phyloP scores from a whole-genome alignment of 1,284 basidiomycete species.

The Vanrija pseudolonga region DNA sequence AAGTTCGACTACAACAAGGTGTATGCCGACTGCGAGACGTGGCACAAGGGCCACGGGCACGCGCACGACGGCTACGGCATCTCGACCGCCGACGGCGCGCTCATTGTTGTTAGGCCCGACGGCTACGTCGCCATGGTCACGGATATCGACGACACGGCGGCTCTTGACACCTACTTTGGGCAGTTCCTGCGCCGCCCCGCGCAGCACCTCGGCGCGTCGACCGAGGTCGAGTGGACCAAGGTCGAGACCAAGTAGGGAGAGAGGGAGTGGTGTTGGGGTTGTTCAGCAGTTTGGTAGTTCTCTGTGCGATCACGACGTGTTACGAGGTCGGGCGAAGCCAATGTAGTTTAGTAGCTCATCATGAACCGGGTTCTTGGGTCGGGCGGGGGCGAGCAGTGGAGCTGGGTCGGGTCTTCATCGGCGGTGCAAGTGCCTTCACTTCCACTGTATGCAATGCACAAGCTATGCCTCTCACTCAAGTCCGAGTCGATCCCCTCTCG shows the following conservation, averaged over 20 bases:
- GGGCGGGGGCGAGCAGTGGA: too few species aligned
- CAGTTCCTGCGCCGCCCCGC: constrained; percentile 6
- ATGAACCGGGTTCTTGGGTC: too few species aligned
- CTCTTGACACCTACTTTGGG: constrained; percentile 15
- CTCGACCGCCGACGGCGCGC: constrained; percentile 20
- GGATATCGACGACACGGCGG: constrained; percentile 19
- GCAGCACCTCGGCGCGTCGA: constrained; percentile 9
- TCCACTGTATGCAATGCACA: too few species aligned
- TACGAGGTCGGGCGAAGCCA: too few species aligned
- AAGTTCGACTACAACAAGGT: constrained; percentile 15
- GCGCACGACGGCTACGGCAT: constrained; percentile 29
- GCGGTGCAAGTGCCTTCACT: too few species aligned
- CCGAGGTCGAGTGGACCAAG: constrained; percentile 12
- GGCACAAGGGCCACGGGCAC: constrained; percentile 14
- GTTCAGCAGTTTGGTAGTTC: too few species aligned
- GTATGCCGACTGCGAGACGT: constrained; percentile 17
- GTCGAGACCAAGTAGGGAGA: neutral
- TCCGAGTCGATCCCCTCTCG: too few species aligned
- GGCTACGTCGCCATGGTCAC: constrained; percentile 25
- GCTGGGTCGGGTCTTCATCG: too few species aligned
- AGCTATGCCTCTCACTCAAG: too few species aligned
- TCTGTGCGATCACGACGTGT: too few species aligned
- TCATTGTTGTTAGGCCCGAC: constrained; percentile 36
- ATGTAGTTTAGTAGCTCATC: too few species aligned
- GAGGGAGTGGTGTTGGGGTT: too few species aligned